phyloP scores from a whole-genome alignment of 495 filamentous ascomycete species.

The Mycothermus thermophilus region DNA sequence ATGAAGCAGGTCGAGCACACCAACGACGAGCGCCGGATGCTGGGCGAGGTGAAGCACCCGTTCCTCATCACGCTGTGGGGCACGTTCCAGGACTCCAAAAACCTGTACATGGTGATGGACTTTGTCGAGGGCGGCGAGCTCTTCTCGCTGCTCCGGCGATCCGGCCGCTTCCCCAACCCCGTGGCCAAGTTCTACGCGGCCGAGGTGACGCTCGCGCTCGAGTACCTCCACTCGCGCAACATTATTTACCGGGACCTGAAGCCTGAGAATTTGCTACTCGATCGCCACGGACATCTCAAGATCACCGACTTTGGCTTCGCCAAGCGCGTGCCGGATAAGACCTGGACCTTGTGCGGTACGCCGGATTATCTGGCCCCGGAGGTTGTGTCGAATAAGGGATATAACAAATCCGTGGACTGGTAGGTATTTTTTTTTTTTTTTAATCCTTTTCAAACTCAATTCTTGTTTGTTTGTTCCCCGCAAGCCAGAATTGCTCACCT shows the following conservation, averaged over 20 bases:
- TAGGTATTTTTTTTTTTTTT: constrained; percentile 29
- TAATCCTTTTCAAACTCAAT: too few relatives aligned
- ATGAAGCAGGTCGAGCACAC: constrained; percentile 99
- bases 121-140: constrained; percentile 99
- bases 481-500: too few relatives aligned
- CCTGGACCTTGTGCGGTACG: constrained; percentile 95
- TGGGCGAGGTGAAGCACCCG: constrained; percentile 88
- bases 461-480: too few relatives aligned
- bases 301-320: constrained; percentile 99
- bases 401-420: constrained; percentile 99
- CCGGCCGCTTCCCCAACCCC: constrained; percentile 95
- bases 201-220: constrained; percentile 86
- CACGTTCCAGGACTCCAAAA: constrained; percentile 88
- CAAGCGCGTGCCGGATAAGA: constrained; percentile 96
- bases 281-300: constrained; percentile 93
- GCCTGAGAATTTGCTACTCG: constrained; percentile 87
- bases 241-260: constrained; percentile 98
- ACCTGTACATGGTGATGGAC: constrained; percentile 99
- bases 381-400: constrained; percentile 92
- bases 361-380: constrained; percentile 98
- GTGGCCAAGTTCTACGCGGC: constrained; percentile 99
- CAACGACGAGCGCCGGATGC: constrained; percentile 91
- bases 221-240: constrained; percentile 87
- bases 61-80: constrained; percentile 98
- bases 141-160: constrained; percentile 89